Evolutionary conservation across 345 rosid species (phyloP), one percentile per base, ranked within the genome.

Genomic region (Hibiscus mutabilis): DNA sequence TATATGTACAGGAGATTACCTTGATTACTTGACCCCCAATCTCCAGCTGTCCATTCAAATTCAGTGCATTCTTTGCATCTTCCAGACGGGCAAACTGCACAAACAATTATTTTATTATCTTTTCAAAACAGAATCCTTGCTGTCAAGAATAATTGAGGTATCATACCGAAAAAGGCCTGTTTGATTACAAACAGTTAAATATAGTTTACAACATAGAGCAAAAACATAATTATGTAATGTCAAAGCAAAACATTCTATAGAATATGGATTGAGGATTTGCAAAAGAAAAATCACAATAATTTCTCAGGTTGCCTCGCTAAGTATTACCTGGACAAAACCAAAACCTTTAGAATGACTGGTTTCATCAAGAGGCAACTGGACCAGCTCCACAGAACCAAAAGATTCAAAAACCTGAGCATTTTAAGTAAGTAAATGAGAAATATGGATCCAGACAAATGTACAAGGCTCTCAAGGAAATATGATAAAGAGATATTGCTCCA

Each of bases 361-460:
- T 83, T 90, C 98, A 73, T 95, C 98, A 71, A 84, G 84, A 7
- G 99, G 98, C 78, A 95, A 82, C 60, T 95, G 99, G 75, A 95
- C 99, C 80, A 95, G 80, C 87, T 95, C 99, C 77, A 95, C 99
- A 19, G 80, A 68, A 74, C 99, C 99, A 76, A 95, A 95, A 57
- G 99, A 76, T 79, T 92, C 98, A 79, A 95, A 95, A 75, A 95
- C 96, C 99, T 92, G 80, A 65, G 62, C 56, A 77, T 65, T 68
- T 76, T 76, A 25, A 46, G 24, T 18, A 77, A 51, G 56, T 19
- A 72, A 77, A 71, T 25, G 29, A 60, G 25, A 15, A 42, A 24
- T 11, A 44, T 21, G 2, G n/a, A 22, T 24, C 19, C 15, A n/a
- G n/a, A 0, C 40, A 16, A 52, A 40, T 11, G 6, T 7, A 56